These are phyloP conservation scores for Leccinum subtestaceum DNA, from an alignment of 768 basidiomycete genomes.

Conservation along the genomic window DNA sequence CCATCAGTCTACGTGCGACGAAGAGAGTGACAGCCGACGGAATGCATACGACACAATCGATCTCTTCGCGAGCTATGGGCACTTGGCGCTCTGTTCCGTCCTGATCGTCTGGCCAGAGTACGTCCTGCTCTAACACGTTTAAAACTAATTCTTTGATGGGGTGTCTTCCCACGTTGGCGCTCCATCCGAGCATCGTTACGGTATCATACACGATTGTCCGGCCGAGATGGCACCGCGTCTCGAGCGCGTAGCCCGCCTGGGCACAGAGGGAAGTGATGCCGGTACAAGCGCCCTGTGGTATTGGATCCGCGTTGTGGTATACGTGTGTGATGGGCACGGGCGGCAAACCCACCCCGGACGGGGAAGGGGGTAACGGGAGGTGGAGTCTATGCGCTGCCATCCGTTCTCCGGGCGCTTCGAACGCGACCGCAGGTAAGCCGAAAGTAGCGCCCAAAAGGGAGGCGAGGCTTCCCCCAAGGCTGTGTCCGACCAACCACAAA, in stretches of 20 bases:
- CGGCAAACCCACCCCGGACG: constrained; percentile 10
- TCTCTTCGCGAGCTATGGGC: constrained; percentile 57
- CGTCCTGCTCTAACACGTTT: constrained; percentile 48
- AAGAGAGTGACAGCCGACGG: background rate
- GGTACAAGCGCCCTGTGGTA: constrained; percentile 58
- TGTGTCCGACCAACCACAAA: constrained; percentile 62
- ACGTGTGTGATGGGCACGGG: constrained; percentile 42
- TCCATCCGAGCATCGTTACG: constrained; percentile 60
- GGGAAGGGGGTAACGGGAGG: constrained; percentile 50
- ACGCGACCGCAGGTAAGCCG: constrained; percentile 61
- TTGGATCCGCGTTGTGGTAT: constrained; percentile 71
- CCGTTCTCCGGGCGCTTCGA: constrained; percentile 64
- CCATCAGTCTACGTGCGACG: background rate
- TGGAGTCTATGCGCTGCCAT: constrained; percentile 60
- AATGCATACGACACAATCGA: constrained; percentile 56
- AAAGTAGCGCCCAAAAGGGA: constrained; percentile 63
- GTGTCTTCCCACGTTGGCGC: constrained; percentile 53
- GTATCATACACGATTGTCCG: constrained; percentile 66
- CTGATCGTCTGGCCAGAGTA: constrained; percentile 37
- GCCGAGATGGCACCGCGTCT: constrained; percentile 62
- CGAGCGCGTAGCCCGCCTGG: constrained; percentile 64
- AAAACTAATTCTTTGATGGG: constrained; percentile 53
- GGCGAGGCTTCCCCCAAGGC: constrained; percentile 64
- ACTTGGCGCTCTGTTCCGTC: constrained; percentile 45
- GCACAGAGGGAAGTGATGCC: constrained; percentile 52